Conservation (phyloP, 352 stramenopile genomes). For the Globisporangium polare region DNA sequence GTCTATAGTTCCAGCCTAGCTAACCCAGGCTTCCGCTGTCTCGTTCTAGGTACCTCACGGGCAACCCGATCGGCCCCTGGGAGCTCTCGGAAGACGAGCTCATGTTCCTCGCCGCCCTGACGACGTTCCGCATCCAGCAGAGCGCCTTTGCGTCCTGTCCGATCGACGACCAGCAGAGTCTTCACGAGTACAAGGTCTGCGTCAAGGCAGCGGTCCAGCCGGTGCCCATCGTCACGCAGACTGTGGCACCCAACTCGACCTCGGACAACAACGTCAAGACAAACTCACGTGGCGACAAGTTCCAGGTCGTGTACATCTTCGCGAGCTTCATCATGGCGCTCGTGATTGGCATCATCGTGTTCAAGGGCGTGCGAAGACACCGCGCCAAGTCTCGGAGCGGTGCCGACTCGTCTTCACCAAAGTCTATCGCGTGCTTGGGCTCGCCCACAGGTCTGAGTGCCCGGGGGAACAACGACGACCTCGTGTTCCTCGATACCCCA, state of each 20-base stretch:
- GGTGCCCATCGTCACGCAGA: neutral
- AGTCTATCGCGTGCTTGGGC: conserved; percentile 15
- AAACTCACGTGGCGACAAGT: neutral
- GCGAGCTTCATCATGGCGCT: conserved; percentile 35
- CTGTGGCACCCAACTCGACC: conserved; percentile 1
- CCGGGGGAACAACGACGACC: conserved; percentile 2
- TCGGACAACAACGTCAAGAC: neutral
- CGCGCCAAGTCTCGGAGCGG: neutral
- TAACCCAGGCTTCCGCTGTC: neutral
- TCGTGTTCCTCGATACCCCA: neutral
- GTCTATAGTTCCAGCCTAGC: too few species aligned
- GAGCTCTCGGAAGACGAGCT: conserved; percentile 20
- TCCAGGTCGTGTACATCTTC: conserved; percentile 32
- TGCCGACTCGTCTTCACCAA: conserved; percentile 1
- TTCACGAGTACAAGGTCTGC: conserved; percentile 31
- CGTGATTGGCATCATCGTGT: conserved; percentile 21
- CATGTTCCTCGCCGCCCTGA: conserved; percentile 27
- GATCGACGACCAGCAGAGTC: conserved; percentile 19
- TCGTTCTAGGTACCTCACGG: conserved; percentile 20
- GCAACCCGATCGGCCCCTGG: conserved; percentile 34
- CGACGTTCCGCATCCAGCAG: conserved; percentile 29
- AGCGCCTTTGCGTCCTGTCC: conserved; percentile 39
- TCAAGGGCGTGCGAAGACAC: conserved; percentile 5
- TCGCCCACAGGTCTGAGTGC: conserved; percentile 8
- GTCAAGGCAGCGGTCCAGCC: conserved; percentile 7